phyloP scores from a whole-genome alignment of 2,329 filamentous ascomycete species.

The Dryadomyces quercivorus region DNA sequence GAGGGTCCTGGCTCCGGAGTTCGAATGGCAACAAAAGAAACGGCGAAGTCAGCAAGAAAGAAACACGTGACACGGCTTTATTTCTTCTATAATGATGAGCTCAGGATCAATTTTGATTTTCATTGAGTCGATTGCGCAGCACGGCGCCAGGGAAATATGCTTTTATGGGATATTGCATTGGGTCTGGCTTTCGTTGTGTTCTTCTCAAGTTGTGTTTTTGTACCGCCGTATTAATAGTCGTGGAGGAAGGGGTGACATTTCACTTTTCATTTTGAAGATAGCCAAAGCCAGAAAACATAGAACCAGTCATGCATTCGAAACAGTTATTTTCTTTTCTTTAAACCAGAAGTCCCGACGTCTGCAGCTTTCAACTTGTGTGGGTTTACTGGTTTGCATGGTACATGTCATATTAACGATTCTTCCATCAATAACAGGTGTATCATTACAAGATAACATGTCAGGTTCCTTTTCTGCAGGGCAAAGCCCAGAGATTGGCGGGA shows the following conservation, averaged over 20 bases:
- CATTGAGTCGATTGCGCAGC: conserved; percentile 11
- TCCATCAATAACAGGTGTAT: background rate
- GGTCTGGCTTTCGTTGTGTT: conserved; percentile 8
- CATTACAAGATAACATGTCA: background rate
- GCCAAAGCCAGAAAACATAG: conserved; percentile 4
- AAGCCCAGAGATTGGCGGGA: too few species aligned
- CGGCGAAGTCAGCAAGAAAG: background rate
- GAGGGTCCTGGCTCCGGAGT: background rate
- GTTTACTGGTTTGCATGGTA: too few species aligned
- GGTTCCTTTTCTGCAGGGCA: too few species aligned
- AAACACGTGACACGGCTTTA: conserved; percentile 5
- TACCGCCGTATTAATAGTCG: conserved; percentile 9
- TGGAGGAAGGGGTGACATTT: conserved; percentile 2
- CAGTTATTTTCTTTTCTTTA: background rate
- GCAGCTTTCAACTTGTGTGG: background rate
- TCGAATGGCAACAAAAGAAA: background rate
- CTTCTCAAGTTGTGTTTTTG: conserved; percentile 5
- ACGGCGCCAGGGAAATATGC: conserved; percentile 12
- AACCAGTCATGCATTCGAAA: background rate
- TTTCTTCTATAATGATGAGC: conserved; percentile 12
- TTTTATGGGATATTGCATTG: conserved; percentile 10
- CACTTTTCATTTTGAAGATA: conserved; percentile 4
- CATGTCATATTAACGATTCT: too few species aligned
- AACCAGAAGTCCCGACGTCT: background rate
- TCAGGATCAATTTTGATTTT: conserved; percentile 9